Percentiles rank a stretch among this genome's conserved stretches.
Conservation (phyloP, 371 early-diverging fungal species). For the Nematocida sp. region DNA sequence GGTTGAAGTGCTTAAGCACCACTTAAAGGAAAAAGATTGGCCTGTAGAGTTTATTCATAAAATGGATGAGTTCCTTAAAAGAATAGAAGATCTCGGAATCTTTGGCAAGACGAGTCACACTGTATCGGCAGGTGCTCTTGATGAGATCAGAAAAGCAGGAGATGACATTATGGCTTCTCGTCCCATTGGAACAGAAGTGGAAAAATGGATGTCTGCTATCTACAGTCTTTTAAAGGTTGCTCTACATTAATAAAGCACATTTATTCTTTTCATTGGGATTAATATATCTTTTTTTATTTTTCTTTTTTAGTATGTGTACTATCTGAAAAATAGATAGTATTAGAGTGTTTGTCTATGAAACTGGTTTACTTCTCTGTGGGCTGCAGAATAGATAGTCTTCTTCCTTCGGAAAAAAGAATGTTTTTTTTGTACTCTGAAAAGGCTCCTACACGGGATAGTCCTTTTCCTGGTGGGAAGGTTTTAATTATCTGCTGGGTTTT, state of each 20-base stretch:
- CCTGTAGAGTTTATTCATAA: slow-evolving; percentile 15
- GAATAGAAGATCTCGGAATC: slow-evolving; percentile 23
- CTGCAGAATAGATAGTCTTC: not conserved
- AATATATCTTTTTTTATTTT: not conserved
- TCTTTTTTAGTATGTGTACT: too few species aligned
- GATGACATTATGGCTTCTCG: slow-evolving; percentile 39
- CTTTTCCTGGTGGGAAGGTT: slow-evolving; percentile 15
- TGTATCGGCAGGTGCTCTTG: slow-evolving; percentile 23
- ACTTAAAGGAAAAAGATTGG: slow-evolving; percentile 32
- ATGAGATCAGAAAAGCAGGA: slow-evolving; percentile 25
- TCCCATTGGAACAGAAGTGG: slow-evolving; percentile 38
- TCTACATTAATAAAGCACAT: slow-evolving; percentile 39
- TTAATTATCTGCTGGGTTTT: slow-evolving; percentile 17
- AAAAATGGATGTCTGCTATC: slow-evolving; percentile 51
- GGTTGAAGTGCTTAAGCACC: slow-evolving; percentile 23
- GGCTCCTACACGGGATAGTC: slow-evolving; percentile 4
- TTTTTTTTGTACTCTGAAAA: not conserved
- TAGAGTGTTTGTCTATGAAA: too few species aligned
- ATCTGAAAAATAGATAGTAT: too few species aligned
- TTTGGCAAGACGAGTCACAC: not conserved
- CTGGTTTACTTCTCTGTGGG: not conserved
- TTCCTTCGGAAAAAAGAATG: not conserved
- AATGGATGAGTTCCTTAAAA: slow-evolving; percentile 27
- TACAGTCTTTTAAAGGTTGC: slow-evolving; percentile 56
- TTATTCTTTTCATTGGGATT: not conserved